Evolutionary conservation across 2,329 filamentous ascomycete species (phyloP).

Genomic region (Daldinia sp.): DNA sequence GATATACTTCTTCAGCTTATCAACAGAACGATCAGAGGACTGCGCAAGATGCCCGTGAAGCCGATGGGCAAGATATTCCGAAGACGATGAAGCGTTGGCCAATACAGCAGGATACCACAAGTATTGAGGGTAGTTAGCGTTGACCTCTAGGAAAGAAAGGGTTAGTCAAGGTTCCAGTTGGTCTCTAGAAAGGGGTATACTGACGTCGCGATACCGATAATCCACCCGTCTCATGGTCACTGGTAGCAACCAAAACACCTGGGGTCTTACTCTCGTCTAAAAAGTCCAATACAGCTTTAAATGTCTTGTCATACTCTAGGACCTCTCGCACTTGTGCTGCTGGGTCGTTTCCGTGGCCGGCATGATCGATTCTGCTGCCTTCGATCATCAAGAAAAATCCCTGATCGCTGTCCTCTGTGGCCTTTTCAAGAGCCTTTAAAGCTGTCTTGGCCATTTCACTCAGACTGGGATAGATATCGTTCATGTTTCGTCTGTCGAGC

Average conservation of each 20-base stretch:
- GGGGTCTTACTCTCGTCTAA: conserved; percentile 76
- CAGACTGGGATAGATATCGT: conserved; percentile 84
- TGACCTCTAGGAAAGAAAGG: conserved; percentile 54
- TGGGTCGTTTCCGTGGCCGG: conserved; percentile 85
- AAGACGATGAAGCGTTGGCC: conserved; percentile 77
- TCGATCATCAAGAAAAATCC: conserved; percentile 99
- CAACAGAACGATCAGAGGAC: conserved; percentile 42
- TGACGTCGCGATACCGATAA: conserved; percentile 80
- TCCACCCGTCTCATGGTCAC: conserved; percentile 96
- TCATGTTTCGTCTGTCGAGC: conserved; percentile 82
- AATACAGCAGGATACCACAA: conserved; percentile 86
- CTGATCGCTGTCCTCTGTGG: conserved; percentile 83
- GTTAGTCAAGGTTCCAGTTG: conserved; percentile 54
- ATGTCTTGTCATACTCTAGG: conserved; percentile 90
- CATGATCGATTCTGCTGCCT: conserved; percentile 94
- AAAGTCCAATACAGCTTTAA: conserved; percentile 85
- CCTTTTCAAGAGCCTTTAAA: conserved; percentile 78
- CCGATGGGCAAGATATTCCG: conserved; percentile 72
- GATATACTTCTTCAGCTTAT: conserved; percentile 69
- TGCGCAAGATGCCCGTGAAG: conserved; percentile 67
- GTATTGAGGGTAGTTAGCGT: conserved; percentile 63
- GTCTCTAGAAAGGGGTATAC: conserved; percentile 37
- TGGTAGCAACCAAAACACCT: conserved; percentile 86
- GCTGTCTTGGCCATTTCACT: conserved; percentile 91
- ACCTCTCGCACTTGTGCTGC: conserved; percentile 90